Evolutionary conservation across 176 grass and related monocot genomes (phyloP), one percentile per base, ranked within the genome.

Genomic region (Aegilops speltoides): DNA sequence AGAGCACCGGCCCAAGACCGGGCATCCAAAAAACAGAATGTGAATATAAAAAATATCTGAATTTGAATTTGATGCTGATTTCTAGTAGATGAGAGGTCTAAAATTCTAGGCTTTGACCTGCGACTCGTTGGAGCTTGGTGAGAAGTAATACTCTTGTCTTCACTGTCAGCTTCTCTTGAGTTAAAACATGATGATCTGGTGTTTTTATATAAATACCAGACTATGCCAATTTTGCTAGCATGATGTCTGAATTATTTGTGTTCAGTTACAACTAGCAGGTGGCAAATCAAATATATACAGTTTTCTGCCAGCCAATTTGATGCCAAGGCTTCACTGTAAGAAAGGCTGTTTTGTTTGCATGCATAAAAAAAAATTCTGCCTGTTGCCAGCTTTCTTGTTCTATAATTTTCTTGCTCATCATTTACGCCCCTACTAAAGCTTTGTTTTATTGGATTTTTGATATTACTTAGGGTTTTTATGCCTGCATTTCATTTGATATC

Each of bases 161-260:
- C 12, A 38, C 15, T 73, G n/a, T 25, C 43, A 46, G 23, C 41
- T 38, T 17, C 33, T 83, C 48, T 75, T 64, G 16, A 84, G 74
- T 84, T n/a, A 65, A n/a, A 46, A 74, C n/a, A 8, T 59, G 22
- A 81, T 82, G 32, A 72, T 72, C n/a, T 37, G 32, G 43, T 41
- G 40, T 41, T 41, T 41, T 33, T 64, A 41, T 9, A 26, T 40
- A 81, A 80, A 81, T 67, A 66, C 25, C 38, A 46, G 37, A 66
- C 38, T 65, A 50, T 82, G 43, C 41, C 79, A 68, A 22, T 68
- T 19, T 67, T 67, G 19, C 79, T 54, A 68, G 63, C 25, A 81
- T 46, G 17, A n/a, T 65, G 26, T n/a, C 36, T 79, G 50, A 79
- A n/a, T 63, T 79, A 28, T 43, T 46, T 82, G 19, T 28, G 31